A percentile compares a stretch with the other conserved stretches of the same genome.
phyloP scores from a whole-genome alignment of 2,329 filamentous ascomycete genomes.

The Fusarium mundagurra region DNA sequence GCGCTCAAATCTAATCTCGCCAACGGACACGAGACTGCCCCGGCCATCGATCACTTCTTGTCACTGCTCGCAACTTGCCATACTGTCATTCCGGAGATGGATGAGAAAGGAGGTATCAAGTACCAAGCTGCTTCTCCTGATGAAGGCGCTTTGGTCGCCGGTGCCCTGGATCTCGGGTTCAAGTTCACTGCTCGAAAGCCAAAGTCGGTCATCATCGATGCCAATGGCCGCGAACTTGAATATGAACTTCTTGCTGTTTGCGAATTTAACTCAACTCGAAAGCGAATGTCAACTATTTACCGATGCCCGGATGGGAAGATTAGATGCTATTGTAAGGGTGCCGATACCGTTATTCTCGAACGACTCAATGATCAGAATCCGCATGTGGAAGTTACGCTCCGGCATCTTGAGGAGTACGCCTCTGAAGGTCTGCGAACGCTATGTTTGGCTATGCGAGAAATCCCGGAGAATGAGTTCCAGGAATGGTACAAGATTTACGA shows the following conservation, averaged over 20 bases:
- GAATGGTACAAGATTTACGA: conserved; percentile 91
- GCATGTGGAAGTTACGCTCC: conserved; percentile 87
- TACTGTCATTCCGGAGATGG: conserved; percentile 93
- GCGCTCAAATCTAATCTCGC: conserved; percentile 75
- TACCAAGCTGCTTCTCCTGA: conserved; percentile 98
- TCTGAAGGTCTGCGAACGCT: conserved; percentile 95
- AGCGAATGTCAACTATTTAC: conserved; percentile 98
- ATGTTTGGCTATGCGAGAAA: conserved; percentile 92
- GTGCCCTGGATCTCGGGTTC: conserved; percentile 86
- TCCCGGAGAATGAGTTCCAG: conserved; percentile 87
- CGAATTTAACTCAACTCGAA: conserved; percentile 94
- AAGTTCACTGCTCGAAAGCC: conserved; percentile 92
- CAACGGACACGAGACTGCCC: conserved; percentile 59
- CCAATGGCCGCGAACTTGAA: conserved; percentile 76
- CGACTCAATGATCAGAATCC: conserved; percentile 85
- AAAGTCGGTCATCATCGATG: conserved; percentile 83
- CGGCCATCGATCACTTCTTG: conserved; percentile 80
- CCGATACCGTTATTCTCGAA: conserved; percentile 96
- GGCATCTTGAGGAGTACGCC: conserved; percentile 98
- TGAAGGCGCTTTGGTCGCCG: conserved; percentile 95
- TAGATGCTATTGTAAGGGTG: conserved; percentile 93
- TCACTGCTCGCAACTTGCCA: conserved; percentile 90
- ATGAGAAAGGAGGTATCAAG: conserved; percentile 86
- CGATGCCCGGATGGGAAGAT: conserved; percentile 96
- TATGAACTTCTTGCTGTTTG: conserved; percentile 96